Base-by-base conservation (phyloP, 306 rosid genomes). In the Vigna radiata region DNA sequence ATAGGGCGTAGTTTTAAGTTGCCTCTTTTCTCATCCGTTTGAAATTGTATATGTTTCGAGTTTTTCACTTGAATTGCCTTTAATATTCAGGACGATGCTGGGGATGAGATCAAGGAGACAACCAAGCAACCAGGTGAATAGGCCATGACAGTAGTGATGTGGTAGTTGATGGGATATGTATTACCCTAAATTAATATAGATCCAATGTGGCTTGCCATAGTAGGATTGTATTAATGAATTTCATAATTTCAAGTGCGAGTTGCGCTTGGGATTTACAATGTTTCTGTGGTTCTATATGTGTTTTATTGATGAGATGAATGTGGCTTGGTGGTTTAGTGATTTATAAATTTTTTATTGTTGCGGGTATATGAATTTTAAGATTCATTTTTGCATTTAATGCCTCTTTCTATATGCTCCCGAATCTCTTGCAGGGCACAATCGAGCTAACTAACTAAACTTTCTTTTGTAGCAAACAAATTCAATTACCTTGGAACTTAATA, bases 91-190 rank as follows among this genome's bases (percentile, higher is more conserved):
- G 98, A 94, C 70, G 98, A 94, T 15, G 91, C 97, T 13, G 98
- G 97, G 11, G 96, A 94, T 43, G 98, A 94, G 83, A 91, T 91
- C 78, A 94, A 94, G 90, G 98, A 94, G 81, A 85, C 98, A 65
- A 82, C 98, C 37, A 91, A 94, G 79, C 96, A 82, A 70, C 73
- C 97, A 6, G 89, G 17, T 2, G 64, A 55, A 55, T 23, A 56
- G 63, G 74, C 19, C 97, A 91, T 21, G 84, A 25, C 88, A 84
- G 83, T 70, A 86, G 86, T 90, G 77, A 79, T 29, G 25, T 65
- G 76, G 68, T 56, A 49, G 60, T 81, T 80, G 60, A 13, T 72
- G 63, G 89, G 85, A 82, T 76, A 23, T 81, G 87, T 72, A 50
- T 82, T 79, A 43, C 56, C 74, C 56, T 41, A 41, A 41, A 41